phyloP scores from a whole-genome alignment of 495 filamentous ascomycete genomes.

The Tuber calosporum region DNA sequence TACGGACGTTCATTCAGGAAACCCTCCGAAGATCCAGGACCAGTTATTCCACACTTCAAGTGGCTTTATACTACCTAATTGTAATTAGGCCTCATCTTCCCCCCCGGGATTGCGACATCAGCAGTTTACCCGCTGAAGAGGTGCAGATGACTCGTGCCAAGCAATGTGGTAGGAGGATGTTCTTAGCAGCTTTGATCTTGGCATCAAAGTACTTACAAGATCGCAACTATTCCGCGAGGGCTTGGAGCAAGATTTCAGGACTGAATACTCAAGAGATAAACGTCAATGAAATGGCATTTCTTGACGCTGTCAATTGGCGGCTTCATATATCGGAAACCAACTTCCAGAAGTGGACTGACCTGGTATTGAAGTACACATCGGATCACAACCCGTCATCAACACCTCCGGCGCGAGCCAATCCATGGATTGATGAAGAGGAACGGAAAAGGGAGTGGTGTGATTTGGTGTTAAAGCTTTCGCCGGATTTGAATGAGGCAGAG shows the following conservation, averaged over 20 bases:
- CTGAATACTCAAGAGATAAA: slow-evolving; percentile 87
- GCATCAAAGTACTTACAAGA: slow-evolving; percentile 94
- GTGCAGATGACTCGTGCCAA: slow-evolving; percentile 67
- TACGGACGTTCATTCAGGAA: slow-evolving; percentile 95
- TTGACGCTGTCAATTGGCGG: slow-evolving; percentile 84
- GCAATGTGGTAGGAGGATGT: slow-evolving; percentile 96
- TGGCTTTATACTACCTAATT: slow-evolving; percentile 92
- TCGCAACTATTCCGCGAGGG: slow-evolving; percentile 90
- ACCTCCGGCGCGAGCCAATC: slow-evolving; percentile 49
- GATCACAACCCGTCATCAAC: slow-evolving; percentile 50
- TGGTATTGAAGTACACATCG: slow-evolving; percentile 78
- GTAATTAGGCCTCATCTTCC: slow-evolving; percentile 89
- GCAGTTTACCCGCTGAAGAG: slow-evolving; percentile 76
- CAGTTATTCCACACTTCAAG: slow-evolving; percentile 94
- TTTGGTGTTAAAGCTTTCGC: slow-evolving; percentile 67
- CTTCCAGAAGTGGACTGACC: slow-evolving; percentile 88
- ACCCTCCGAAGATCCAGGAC: slow-evolving; percentile 89
- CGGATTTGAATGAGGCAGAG: slow-evolving; percentile 63
- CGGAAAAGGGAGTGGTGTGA: slow-evolving; percentile 56
- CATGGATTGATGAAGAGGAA: slow-evolving; percentile 49
- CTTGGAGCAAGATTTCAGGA: slow-evolving; percentile 98
- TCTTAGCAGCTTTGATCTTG: slow-evolving; percentile 80
- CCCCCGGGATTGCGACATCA: slow-evolving; percentile 62
- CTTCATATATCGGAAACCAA: slow-evolving; percentile 82
- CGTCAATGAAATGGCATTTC: slow-evolving; percentile 89